These are phyloP conservation scores for Ustilago crameri DNA, from an alignment of 1,284 basidiomycete species.

Conservation along the genomic window DNA sequence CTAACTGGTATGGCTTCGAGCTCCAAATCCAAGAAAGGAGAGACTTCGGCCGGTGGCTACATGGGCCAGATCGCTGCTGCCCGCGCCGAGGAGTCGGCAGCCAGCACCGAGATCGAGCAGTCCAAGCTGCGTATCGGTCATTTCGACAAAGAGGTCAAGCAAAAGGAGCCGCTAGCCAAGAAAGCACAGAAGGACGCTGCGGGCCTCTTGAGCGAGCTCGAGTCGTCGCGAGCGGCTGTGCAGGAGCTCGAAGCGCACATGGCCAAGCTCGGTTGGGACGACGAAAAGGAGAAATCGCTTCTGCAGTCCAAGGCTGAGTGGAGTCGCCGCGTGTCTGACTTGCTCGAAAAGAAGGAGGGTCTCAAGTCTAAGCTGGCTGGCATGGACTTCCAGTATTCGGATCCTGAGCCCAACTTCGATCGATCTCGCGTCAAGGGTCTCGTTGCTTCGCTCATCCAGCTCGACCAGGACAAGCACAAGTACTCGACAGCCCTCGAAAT, in stretches of 20 bases:
- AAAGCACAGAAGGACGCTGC: slow-evolving; percentile 86
- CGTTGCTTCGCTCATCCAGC: slow-evolving; percentile 76
- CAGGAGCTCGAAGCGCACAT: slow-evolving; percentile 70
- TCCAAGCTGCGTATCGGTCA: slow-evolving; percentile 81
- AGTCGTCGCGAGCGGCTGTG: slow-evolving; percentile 69
- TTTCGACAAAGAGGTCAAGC: slow-evolving; percentile 82
- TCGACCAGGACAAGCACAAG: slow-evolving; percentile 75
- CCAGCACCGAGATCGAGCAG: slow-evolving; percentile 86
- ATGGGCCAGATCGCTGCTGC: slow-evolving; percentile 96
- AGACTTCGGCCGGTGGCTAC: slow-evolving; percentile 82
- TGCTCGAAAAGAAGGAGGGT: slow-evolving; percentile 78
- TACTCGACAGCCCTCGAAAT: slow-evolving; percentile 93
- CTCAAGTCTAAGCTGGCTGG: slow-evolving; percentile 78
- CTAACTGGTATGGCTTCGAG: slow-evolving; percentile 84
- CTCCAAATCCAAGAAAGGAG: slow-evolving; percentile 72
- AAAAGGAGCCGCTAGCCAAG: slow-evolving; percentile 82
- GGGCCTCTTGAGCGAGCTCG: slow-evolving; percentile 74
- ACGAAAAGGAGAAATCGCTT: slow-evolving; percentile 78
- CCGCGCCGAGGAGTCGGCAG: slow-evolving; percentile 79
- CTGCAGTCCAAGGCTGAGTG: slow-evolving; percentile 75
- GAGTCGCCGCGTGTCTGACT: slow-evolving; percentile 73
- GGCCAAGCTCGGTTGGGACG: slow-evolving; percentile 79
- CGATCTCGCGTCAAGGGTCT: slow-evolving; percentile 84
- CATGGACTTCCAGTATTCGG: slow-evolving; percentile 85
- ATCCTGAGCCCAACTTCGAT: slow-evolving; percentile 85